A percentile compares a stretch with the other conserved stretches of the same genome.
These are phyloP conservation scores for Claviceps paspali DNA, from an alignment of 2,329 filamentous ascomycete genomes.

Conservation along the genomic window DNA sequence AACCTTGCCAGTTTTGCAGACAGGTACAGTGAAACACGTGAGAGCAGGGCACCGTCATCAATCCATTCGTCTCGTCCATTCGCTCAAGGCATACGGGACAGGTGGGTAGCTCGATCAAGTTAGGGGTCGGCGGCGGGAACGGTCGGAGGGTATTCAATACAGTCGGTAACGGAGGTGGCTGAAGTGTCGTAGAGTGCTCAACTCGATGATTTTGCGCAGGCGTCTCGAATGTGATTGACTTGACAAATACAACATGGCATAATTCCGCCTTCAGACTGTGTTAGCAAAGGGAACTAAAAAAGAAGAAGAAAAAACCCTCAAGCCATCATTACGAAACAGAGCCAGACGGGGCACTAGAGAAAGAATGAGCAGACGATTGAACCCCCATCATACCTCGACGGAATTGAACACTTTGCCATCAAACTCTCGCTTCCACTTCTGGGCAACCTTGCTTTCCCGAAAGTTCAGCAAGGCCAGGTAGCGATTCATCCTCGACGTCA, in stretches of 20 bases:
- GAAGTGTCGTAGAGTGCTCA: slow-evolving; percentile 44
- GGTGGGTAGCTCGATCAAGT: slow-evolving; percentile 80
- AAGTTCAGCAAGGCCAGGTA: slow-evolving; percentile 97
- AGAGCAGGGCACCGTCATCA: slow-evolving; percentile 92
- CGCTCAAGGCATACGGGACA: slow-evolving; percentile 93
- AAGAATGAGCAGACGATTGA: too few relatives aligned
- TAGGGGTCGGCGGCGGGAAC: slow-evolving; percentile 56
- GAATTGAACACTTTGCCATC: slow-evolving; percentile 88
- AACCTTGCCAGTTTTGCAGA: slow-evolving; percentile 88
- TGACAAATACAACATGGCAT: slow-evolving; percentile 89
- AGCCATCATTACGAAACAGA: too few relatives aligned
- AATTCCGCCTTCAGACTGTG: slow-evolving; percentile 52
- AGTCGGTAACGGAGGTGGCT: slow-evolving; percentile 20
- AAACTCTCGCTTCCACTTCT: slow-evolving; percentile 69
- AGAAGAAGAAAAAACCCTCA: too few relatives aligned
- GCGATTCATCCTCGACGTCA: slow-evolving; percentile 74
- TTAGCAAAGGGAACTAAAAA: too few relatives aligned
- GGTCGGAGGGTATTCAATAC: slow-evolving; percentile 36
- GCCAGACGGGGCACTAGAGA: too few relatives aligned
- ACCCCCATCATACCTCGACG: slow-evolving; percentile 62
- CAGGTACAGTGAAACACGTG: slow-evolving; percentile 97
- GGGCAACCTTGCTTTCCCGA: slow-evolving; percentile 56
- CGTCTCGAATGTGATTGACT: slow-evolving; percentile 72
- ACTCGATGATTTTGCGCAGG: slow-evolving; percentile 30
- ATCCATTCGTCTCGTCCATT: slow-evolving; percentile 93